Evolutionary conservation across 805 yeast species (phyloP), one percentile per base, ranked within the genome.

Genomic region (Torulaspora quercuum): DNA sequence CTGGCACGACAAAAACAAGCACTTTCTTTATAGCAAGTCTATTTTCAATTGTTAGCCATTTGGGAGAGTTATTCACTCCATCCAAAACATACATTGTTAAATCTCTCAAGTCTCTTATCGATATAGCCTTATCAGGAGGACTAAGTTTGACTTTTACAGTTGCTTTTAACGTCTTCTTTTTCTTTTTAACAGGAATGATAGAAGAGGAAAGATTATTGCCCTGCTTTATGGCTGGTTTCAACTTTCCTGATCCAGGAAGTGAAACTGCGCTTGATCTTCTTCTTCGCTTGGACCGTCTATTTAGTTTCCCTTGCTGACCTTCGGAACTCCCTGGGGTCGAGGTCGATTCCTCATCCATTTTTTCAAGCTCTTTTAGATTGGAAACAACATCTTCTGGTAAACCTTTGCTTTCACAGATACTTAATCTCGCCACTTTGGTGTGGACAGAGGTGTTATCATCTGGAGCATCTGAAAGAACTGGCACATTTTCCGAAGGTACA

Each of bases 1-100:
- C 95, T 0, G 92, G 86, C 3, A 77, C 72, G 34, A 78, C 63
- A 3, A 84, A 57, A 15, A 76, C 62, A 0, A 82, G 76, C 2
- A 80, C 70, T 40, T 74, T 76, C n/a, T 67, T 55, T 2, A 84
- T 63, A 3, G 50, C 37, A 13, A 18, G 49, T 31, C 74, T 62
- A 45, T 81, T 78, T 2, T 52, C 61, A 5, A 82, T 48, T 11
- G 63, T 58, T n/a, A 73, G 46, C 76, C 78, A 76, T 8, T 57
- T 55, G 1, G 81, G 80, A 1, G 65, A 56, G 24, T 58, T 58
- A 29, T 67, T 57, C 5, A 62, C 64, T 20, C 67, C 72, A 6
- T 68, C 60, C 39, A 72, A 50, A 5, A 68, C 46, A 50, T 64
- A 70, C 9, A 73, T 47, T 0, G 73, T 58, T 30, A 78, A 50